Evolutionary conservation across 2,329 filamentous ascomycete species (phyloP).

Genomic region (Xylariales sp.): DNA sequence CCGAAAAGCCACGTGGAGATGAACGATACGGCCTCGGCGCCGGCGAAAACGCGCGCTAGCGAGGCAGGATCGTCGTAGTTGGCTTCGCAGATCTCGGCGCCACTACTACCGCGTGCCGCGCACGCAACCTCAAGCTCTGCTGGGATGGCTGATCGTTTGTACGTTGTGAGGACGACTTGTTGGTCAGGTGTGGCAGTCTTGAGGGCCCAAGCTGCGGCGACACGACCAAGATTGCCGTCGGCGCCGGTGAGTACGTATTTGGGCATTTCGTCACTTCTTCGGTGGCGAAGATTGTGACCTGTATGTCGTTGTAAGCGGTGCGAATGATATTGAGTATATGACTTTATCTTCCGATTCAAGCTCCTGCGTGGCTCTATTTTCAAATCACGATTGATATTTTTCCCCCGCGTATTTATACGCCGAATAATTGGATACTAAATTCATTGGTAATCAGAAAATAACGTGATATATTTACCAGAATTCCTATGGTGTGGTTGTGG

Average conservation of each 20-base stretch:
- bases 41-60: slow-evolving; percentile 11
- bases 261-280: slow-evolving; percentile 8
- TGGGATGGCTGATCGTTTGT: slow-evolving; percentile 6
- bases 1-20: slow-evolving; percentile 15
- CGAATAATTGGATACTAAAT: too few relatives aligned
- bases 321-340: too few relatives aligned
- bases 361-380: too few relatives aligned
- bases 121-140: slow-evolving; percentile 6
- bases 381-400: too few relatives aligned
- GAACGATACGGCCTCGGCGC: slow-evolving; percentile 15
- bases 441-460: too few relatives aligned
- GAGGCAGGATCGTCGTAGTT: slow-evolving; percentile 12
- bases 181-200: slow-evolving; percentile 11
- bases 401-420: too few relatives aligned
- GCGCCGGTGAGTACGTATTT: slow-evolving; percentile 14
- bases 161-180: slow-evolving; percentile 11
- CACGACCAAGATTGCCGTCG: slow-evolving; percentile 12
- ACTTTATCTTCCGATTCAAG: too few relatives aligned
- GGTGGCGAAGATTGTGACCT: too few relatives aligned
- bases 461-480: too few relatives aligned
- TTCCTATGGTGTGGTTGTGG: too few relatives aligned
- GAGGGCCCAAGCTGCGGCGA: slow-evolving; percentile 11
- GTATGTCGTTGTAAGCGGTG: too few relatives aligned
- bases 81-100: slow-evolving; percentile 8
- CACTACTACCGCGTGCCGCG: slow-evolving; percentile 5